Base-by-base conservation (phyloP, 108 stramenopile genomes). In the Chaetoceros tenuissimus region DNA sequence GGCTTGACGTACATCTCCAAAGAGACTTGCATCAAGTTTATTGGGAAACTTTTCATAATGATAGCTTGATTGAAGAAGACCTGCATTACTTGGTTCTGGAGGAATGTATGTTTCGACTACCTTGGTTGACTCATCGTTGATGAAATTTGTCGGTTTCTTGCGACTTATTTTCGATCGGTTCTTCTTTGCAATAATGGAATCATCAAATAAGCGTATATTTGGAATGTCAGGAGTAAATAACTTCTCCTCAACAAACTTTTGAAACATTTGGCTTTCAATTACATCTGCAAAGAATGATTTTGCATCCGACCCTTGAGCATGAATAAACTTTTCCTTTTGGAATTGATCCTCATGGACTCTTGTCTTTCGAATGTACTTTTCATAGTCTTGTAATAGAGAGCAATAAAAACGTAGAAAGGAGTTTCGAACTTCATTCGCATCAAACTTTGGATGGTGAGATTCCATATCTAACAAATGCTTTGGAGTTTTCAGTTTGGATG, bases 121-220 rank as follows among this genome's bases (percentile, higher is more conserved):
- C 43, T 58, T 57, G 21, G 51, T 47, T 43, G 62, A 55, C 8
- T 58, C 67, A 56, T 82, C 81, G 56, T 90, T 71, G 7, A 90
- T 66, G 53, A 94, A 90, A 2, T 84, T 79, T 1, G 88, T 88
- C 3, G 81, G 78, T 20, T 48, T 48, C 76, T 87, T 83, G 46
- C 48, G 63, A 16, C 71, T 63, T 24, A 64, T 75, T 55, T 79
- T 81, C 47, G 79, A 84, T 24, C 89, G 66, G 63, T 90, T 92
- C 25, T 72, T 59, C 68, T 95, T 95, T 13, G 84, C 94, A 40
- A 76, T 63, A 48, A 95, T 84, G 21, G 80, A 79, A 61, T 95
- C 88, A 52, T 95, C 91, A 56, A 95, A 95, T 47, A 93, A 93
- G 0, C 69, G 75, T 28, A 95, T 75, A 34, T 84, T 81, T 3